phyloP scores from a whole-genome alignment of 345 rosid species.

The Litchi chinensis region DNA sequence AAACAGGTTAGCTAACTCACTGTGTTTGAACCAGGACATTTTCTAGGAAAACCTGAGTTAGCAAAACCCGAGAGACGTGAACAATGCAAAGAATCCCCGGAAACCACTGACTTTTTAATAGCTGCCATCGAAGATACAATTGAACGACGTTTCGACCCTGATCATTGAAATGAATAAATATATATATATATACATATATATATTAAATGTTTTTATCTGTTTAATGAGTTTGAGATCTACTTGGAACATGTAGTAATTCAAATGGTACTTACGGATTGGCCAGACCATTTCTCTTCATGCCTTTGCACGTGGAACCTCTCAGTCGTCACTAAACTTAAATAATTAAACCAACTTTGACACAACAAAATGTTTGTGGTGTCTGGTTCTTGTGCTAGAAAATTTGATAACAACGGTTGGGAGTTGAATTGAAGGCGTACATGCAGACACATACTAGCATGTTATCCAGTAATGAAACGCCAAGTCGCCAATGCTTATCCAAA shows the following conservation, averaged over 20 bases:
- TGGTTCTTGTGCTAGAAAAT: too few species aligned
- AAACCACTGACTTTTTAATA: background rate
- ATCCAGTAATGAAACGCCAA: background rate
- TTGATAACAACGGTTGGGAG: too few species aligned
- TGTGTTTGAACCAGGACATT: constrained; percentile 11
- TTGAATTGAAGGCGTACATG: too few species aligned
- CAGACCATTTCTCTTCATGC: constrained; percentile 20
- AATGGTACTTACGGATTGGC: constrained; percentile 17
- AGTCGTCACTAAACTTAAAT: background rate
- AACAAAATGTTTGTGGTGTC: background rate
- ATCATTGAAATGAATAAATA: background rate
- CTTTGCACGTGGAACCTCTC: background rate
- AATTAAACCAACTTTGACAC: background rate
- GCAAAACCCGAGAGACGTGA: constrained; percentile 18
- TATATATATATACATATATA: background rate
- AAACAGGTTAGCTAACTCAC: constrained; percentile 15
- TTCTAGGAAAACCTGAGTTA: constrained; percentile 13
- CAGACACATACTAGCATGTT: background rate
- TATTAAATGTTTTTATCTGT: background rate
- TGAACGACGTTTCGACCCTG: constrained; percentile 36
- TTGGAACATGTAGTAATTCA: background rate
- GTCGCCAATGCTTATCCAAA: constrained; percentile 1
- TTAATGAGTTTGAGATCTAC: background rate
- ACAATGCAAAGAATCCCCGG: background rate
- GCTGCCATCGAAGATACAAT: constrained; percentile 20